Conservation (phyloP, 768 basidiomycete species). For the Rhodotorula kratochvilovae region DNA sequence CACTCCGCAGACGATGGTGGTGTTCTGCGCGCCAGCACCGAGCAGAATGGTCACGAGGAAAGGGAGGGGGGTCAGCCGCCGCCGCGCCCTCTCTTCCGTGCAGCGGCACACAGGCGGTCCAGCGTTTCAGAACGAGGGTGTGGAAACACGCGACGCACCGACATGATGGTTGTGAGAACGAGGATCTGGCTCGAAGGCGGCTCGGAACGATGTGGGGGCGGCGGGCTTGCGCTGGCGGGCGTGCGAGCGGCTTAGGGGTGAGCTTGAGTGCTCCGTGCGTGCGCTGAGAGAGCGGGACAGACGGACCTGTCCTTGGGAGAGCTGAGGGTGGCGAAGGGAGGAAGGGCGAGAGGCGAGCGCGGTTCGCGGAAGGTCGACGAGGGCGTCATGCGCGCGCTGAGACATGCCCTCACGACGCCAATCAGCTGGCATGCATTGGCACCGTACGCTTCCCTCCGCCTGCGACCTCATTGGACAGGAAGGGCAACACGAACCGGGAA, state of each 20-base stretch:
- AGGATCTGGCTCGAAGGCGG: not conserved
- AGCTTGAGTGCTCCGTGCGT: too few species aligned
- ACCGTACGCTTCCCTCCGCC: too few species aligned
- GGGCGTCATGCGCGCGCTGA: too few species aligned
- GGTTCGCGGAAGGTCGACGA: too few species aligned
- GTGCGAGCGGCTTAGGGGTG: not conserved
- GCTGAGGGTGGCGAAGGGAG: not conserved
- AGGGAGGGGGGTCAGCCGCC: too few species aligned
- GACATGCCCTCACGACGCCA: too few species aligned
- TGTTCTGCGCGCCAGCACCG: not conserved
- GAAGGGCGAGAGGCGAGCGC: not conserved
- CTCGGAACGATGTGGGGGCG: not conserved
- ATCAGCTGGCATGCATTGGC: too few species aligned
- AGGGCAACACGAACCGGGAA: too few species aligned
- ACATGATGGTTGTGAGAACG: not conserved
- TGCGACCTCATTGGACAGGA: too few species aligned
- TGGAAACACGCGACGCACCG: not conserved
- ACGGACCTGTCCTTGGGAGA: not conserved
- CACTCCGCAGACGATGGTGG: conserved; percentile 22
- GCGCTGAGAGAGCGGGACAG: not conserved
- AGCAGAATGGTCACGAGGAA: not conserved
- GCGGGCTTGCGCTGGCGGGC: not conserved
- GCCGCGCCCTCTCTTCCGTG: too few species aligned
- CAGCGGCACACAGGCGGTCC: too few species aligned
- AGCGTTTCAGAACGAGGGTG: not conserved